phyloP scores from a whole-genome alignment of 192 early-diverging fungal species.

The Jimgerdemannia lactiflua region DNA sequence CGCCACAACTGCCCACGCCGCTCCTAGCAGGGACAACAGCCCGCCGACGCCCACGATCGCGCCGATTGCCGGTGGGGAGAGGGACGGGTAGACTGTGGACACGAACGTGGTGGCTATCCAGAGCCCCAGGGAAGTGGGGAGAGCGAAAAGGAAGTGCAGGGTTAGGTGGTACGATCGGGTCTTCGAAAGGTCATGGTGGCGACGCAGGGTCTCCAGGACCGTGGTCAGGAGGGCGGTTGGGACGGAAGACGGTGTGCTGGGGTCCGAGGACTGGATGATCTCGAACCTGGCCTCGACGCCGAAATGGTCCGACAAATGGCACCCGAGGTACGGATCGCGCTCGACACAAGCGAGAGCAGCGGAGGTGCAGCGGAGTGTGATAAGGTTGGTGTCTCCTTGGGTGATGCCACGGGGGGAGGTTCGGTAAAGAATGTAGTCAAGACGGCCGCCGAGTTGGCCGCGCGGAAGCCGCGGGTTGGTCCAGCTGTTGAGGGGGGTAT shows the following conservation, averaged over 20 bases:
- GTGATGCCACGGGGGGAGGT: constrained; percentile 6
- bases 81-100: background rate
- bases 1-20: background rate
- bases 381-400: too few relatives aligned
- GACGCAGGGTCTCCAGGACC: too few relatives aligned
- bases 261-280: background rate
- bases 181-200: too few relatives aligned
- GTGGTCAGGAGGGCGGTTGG: too few relatives aligned
- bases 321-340: background rate
- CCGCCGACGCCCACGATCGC: background rate
- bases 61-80: background rate
- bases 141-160: too few relatives aligned
- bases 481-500: constrained; percentile 54
- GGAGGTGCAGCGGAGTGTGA: background rate
- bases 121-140: background rate
- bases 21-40: background rate
- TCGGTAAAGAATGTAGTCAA: constrained; percentile 53
- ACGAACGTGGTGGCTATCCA: background rate
- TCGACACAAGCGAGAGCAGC: background rate
- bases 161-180: too few relatives aligned
- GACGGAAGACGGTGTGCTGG: too few relatives aligned
- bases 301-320: background rate
- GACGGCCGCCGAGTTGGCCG: constrained; percentile 34
- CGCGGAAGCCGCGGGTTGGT: constrained; percentile 34
- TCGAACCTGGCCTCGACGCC: background rate